Evolutionary conservation across 371 early-diverging fungal species (phyloP).

Genomic region (Circinella umbellata): DNA sequence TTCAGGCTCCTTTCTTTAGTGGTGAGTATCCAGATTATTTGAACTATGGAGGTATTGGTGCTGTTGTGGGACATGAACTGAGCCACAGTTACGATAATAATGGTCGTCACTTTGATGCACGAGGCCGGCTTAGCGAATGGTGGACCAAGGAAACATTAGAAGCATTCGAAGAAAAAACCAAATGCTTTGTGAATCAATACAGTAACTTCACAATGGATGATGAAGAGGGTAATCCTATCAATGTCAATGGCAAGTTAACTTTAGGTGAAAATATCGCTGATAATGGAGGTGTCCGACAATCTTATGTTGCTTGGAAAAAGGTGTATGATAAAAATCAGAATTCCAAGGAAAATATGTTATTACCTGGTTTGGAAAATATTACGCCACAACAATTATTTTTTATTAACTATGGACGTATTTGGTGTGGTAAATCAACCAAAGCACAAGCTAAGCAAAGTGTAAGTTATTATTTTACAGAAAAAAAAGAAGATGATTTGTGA

Average conservation of each 20-base stretch:
- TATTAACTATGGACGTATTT: conserved; percentile 56
- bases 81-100: conserved; percentile 58
- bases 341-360: conserved; percentile 31
- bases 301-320: conserved; percentile 37
- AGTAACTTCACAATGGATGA: conserved; percentile 43
- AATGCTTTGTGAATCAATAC: conserved; percentile 75
- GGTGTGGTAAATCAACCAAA: conserved; percentile 53
- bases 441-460: conserved; percentile 42
- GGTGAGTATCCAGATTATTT: conserved; percentile 51
- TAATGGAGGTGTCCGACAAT: conserved; percentile 67
- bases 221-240: conserved; percentile 22
- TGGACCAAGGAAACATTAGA: conserved; percentile 60
- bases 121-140: conserved; percentile 60
- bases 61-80: conserved; percentile 66
- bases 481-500: background rate
- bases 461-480: conserved; percentile 14
- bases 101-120: conserved; percentile 61
- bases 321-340: background rate
- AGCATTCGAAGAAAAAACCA: conserved; percentile 54
- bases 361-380: conserved; percentile 58
- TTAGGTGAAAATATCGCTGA: conserved; percentile 80
- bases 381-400: conserved; percentile 61
- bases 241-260: conserved; percentile 64
- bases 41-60: conserved; percentile 66
- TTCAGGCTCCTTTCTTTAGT: conserved; percentile 54